Base-by-base conservation (phyloP, 768 basidiomycete species). In the Agaricus sinodeliciosus region DNA sequence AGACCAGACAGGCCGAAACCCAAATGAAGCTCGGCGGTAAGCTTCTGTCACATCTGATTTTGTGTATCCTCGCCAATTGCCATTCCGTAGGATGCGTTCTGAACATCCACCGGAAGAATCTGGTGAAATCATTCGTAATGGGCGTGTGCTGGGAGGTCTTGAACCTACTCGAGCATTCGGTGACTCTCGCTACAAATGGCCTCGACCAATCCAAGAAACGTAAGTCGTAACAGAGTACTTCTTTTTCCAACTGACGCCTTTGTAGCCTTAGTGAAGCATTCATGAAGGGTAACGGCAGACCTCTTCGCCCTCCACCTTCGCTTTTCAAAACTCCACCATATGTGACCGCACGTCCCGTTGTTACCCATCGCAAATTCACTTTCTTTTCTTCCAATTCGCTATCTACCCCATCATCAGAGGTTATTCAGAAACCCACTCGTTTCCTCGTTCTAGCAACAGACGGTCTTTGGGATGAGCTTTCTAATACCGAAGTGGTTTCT, bases 1-100 rank as follows among this genome's bases (percentile, higher is more conserved):
- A 67, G 96, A 98, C 63, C 94, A 97, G 72, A 97, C 94, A 6
- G 96, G 93, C 36, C 81, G 91, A 58, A 97, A 93, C 64, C 83
- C 80, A 13, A 85, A 80, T 43, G 96, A 99, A 68, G 71, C 87
- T 22, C 78, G 78, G 65, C 81, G 94, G 94, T 94, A 60, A 47
- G 73, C 62, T 37, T 50, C 47, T 34, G 28, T 9, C 45, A 37
- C 16, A 34, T 50, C 13, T 25, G 16, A 19, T 15, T 42, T 46
- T 7, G 28, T 8, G 31, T 11, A 31, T 35, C 8, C 31, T 41
- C 8, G 43, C 46, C 39, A 27, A 49, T 34, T 49, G 35, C 40
- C 34, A 34, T 39, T 25, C 34, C 51, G 22, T 57, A 91, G 91
- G 42, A 77, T 96, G 31, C 84, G 79, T 59, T 81, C 81, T 7